These are phyloP conservation scores for Aspergillus campestris DNA, from an alignment of 495 filamentous ascomycete species.

Conservation along the genomic window DNA sequence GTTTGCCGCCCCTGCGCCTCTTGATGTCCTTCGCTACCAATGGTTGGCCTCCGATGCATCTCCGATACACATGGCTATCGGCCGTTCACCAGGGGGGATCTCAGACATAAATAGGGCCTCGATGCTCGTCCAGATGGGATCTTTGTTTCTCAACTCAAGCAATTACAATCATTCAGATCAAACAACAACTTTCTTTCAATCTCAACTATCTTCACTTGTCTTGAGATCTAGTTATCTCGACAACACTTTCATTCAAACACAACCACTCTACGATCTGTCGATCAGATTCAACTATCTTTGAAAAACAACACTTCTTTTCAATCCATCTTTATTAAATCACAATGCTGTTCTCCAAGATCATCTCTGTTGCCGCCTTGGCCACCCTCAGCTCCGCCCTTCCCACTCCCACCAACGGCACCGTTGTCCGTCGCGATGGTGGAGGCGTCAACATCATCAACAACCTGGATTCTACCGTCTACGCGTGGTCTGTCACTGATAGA, in stretches of 20 bases:
- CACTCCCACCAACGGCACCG: conserved; percentile 7
- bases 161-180: too few relatives aligned
- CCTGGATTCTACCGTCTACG: conserved; percentile 30
- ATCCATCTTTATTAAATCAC: conserved; percentile 17
- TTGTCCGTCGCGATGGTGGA: conserved; percentile 15
- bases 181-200: too few relatives aligned
- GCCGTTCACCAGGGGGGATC: too few relatives aligned
- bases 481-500: conserved; percentile 33
- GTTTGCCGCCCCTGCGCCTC: too few relatives aligned
- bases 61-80: too few relatives aligned
- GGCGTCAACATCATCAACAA: conserved; percentile 32
- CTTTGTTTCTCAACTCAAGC: too few relatives aligned
- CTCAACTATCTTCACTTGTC: too few relatives aligned
- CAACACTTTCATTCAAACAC: conserved; percentile 12
- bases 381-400: conserved; percentile 32
- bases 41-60: too few relatives aligned
- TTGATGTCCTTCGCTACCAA: too few relatives aligned
- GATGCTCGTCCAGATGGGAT: too few relatives aligned
- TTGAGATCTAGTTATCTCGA: conserved; percentile 16
- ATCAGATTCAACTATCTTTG: conserved; percentile 8
- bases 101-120: too few relatives aligned
- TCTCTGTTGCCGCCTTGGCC: conserved; percentile 30
- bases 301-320: neutral
- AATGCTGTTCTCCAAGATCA: conserved; percentile 40
- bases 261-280: conserved; percentile 13